Base-by-base conservation (phyloP, 352 stramenopile species). In the Phytophthora sp. region DNA sequence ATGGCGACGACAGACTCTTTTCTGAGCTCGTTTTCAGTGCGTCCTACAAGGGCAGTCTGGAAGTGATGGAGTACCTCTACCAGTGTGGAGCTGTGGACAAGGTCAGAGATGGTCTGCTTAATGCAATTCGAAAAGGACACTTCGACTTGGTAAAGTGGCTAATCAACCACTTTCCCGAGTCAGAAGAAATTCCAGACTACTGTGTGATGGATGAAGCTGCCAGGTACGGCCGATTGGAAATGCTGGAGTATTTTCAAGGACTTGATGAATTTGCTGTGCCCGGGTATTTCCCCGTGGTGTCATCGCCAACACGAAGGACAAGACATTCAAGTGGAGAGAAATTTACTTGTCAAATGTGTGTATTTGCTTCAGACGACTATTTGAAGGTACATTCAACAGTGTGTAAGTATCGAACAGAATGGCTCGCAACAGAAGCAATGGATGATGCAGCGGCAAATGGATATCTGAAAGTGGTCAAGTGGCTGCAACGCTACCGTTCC, bases 371-470 rank as follows among this genome's bases (percentile, higher is more conserved):
- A 1, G 56, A 65, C 9, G 38, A 59, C 1, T 53, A 60, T 10
- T 28, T 48, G n/a, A 52, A 65, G 31, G 38, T 65, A 30, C 37
- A 60, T 17, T n/a, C 31, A 20, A 41, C n/a, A 8, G 1, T 60
- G 39, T 60, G 31, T 27, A 34, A 31, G 41, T 54, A 66, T 18
- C 49, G 49, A 13, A 54, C 48, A 18, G 38, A 66, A 27, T 61
- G 57, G 57, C 23, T 15, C 15, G 9, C 57, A 48, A 60, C 57
- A 5, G 49, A 66, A 18, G 20, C 57, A 0, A 60, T 66, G 57
- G 49, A 66, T 11, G 48, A 66, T 18, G 57, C 57, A 32, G 57
- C 57, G 26, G 57, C 57, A n/a, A 66, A 66, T 26, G 56, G 56
- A 1, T 28, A 66, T 20, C 24, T 66, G 3, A 30, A 60, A 26